Percentiles rank a stretch among this genome's conserved stretches.
These are phyloP conservation scores for Xylariaceae sp. DNA, from an alignment of 2,329 filamentous ascomycete species.

Conservation along the genomic window DNA sequence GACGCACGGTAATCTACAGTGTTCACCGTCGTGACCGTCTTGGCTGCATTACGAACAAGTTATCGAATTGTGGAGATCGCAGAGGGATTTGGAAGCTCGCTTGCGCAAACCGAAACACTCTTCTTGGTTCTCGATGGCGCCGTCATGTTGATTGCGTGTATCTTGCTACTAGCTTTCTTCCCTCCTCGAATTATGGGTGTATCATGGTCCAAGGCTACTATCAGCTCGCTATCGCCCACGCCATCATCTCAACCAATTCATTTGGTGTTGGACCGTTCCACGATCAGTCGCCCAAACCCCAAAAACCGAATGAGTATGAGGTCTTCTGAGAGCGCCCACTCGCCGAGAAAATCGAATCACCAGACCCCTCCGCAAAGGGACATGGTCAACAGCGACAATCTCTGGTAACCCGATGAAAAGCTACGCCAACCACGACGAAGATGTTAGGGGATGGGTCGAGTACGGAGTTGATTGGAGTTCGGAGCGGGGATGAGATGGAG, in stretches of 20 bases:
- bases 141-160: conserved; percentile 23
- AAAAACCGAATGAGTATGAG: conserved; percentile 20
- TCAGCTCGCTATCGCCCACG: conserved; percentile 14
- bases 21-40: conserved; percentile 19
- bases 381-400: conserved; percentile 30
- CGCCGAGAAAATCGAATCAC: conserved; percentile 14
- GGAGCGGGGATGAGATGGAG: neutral
- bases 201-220: conserved; percentile 18
- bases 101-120: conserved; percentile 25
- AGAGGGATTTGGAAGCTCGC: conserved; percentile 23
- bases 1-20: conserved; percentile 15
- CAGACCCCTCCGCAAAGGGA: conserved; percentile 15
- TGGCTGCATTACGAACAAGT: conserved; percentile 27
- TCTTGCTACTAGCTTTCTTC: conserved; percentile 24
- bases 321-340: conserved; percentile 9
- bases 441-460: neutral
- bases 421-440: neutral
- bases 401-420: conserved; percentile 25
- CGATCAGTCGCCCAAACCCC: conserved; percentile 16
- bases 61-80: conserved; percentile 27
- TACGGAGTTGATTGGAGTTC: neutral
- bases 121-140: conserved; percentile 30
- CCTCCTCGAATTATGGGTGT: conserved; percentile 26
- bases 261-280: conserved; percentile 19
- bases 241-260: conserved; percentile 17